Base-by-base conservation (phyloP, 176 grass and related monocot species). In the Themeda triandra region DNA sequence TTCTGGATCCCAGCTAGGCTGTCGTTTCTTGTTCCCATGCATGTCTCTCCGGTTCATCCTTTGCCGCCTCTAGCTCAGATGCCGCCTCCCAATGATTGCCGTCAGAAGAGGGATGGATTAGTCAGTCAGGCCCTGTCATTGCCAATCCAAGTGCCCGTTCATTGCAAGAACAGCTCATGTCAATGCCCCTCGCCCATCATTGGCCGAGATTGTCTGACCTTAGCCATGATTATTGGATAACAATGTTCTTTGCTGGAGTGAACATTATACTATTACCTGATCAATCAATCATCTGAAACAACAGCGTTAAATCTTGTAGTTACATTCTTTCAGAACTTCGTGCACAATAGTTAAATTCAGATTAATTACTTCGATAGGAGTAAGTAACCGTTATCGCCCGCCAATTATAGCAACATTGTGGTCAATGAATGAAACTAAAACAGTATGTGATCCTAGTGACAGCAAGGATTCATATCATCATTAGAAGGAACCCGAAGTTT, bases 81-180 rank as follows among this genome's bases (percentile, higher is more conserved):
- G 66, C 66, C 13, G 53, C 56, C 25, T 80, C 64, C 27, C n/a
- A 82, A 86, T 87, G 85, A 91, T 87, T 91, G 81, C 12, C 60
- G 51, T 75, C 12, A 59, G 13, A 76, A 87, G 39, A 70, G 75
- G 36, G 46, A 69, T 87, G 73, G 45, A 75, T 69, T 83, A 73
- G 8, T 32, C 73, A 67, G 17, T 40, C 66, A 72, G 48, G 48
- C 37, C 80, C 58, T 87, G 85, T 84, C 75, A 87, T 91, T 80
- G 62, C 46, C 74, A 87, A 87, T 79, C 71, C 77, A 76, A 82
- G 77, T 71, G 53, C 69, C 21, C 6, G 25, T 71, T 82, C 59
- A 59, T 88, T 68, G 78, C 78, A 85, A 49, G 78, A 85, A 85
- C 86, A 85, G 86, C 86, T 88, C 82, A 88, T 92, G 78, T 81